phyloP scores from a whole-genome alignment of 352 stramenopile species.

The Hyaloperonospora brassicae region DNA sequence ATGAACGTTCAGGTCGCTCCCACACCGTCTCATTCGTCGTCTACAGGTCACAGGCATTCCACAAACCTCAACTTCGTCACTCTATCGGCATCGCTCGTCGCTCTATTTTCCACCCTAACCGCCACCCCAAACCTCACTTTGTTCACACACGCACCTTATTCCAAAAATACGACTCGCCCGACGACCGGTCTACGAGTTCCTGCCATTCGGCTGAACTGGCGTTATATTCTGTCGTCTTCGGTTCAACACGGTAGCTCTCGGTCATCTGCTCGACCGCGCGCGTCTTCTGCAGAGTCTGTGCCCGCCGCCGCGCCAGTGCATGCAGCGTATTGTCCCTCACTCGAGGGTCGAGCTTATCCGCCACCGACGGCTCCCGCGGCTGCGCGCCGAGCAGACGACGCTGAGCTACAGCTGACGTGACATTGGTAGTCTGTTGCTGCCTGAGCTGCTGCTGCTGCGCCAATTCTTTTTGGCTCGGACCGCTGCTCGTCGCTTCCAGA shows the following conservation, averaged over 20 bases:
- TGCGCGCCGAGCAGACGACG: conserved; percentile 24
- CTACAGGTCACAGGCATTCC: conserved; percentile 17
- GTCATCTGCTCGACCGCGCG: conserved; percentile 15
- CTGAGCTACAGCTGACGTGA: conserved; percentile 35
- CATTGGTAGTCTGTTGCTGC: conserved; percentile 40
- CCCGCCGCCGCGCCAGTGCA: conserved; percentile 37
- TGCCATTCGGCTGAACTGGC: conserved; percentile 44
- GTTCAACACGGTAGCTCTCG: conserved; percentile 14
- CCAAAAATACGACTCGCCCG: conserved; percentile 69
- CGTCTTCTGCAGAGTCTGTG: conserved; percentile 34
- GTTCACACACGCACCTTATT: conserved; percentile 40
- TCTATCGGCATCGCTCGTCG: neutral
- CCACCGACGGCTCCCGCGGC: conserved; percentile 12
- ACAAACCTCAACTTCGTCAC: neutral
- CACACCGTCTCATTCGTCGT: conserved; percentile 68
- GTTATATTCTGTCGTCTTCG: conserved; percentile 13
- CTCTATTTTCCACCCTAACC: neutral
- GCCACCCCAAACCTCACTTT: no score
- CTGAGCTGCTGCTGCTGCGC: conserved; percentile 48
- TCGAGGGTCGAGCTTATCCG: conserved; percentile 30
- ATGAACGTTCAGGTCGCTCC: conserved; percentile 33
- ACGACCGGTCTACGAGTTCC: conserved; percentile 36
- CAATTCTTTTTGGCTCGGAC: conserved; percentile 59
- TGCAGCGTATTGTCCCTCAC: conserved; percentile 75
- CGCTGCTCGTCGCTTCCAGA: conserved; percentile 50